Base-by-base conservation (phyloP, 2,329 filamentous ascomycete genomes). In the Colletotrichum chrysophilum region DNA sequence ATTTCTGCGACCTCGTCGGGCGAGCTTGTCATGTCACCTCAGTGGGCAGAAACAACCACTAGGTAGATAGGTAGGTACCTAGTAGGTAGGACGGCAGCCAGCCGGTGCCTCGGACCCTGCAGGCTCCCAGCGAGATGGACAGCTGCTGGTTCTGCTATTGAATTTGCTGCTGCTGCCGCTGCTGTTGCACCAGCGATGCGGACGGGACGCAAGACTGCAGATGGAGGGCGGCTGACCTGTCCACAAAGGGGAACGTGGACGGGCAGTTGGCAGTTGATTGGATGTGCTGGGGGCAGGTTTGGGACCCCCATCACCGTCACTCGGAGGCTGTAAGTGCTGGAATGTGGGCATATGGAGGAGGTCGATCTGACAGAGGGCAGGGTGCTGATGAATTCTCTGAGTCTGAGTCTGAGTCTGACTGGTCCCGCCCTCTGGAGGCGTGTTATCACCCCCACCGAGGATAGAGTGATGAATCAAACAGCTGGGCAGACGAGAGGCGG, bases 21-120 rank as follows among this genome's bases (percentile, higher is more conserved):
- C 58, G 58, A 62, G 28, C 28, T 6, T 13, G 30, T 34, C 60
- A 36, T 62, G 60, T 69, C 21, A 24, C 21, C 30, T 18, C 28
- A 61, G 24, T 18, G 58, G 52, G n/a, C 52, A 36, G 34, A n/a
- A 32, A 62, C 34, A 34, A 34, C 6, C 21, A 62, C 60, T 58
- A 58, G 21, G 30, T 62, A 36, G 26, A 16, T 36, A 43, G 26
- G 26, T 36, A 43, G 18, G 18, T 32, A 18, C 26, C 30, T n/a
- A 16, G 36, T 58, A 28, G 7, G 30, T 12, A 36, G 12, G 7
- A 26, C 43, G n/a, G 43, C 43, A 52, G 43, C n/a, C 60, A 38
- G 66, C 61, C 71, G 64, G 55, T 70, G 56, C 75, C 75, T 69
- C 72, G 72, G 75, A 77, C 75, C 75, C 75, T 75, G 75, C 68